Conservation (phyloP, 306 rosid species). For the Vachellia pachyceras region DNA sequence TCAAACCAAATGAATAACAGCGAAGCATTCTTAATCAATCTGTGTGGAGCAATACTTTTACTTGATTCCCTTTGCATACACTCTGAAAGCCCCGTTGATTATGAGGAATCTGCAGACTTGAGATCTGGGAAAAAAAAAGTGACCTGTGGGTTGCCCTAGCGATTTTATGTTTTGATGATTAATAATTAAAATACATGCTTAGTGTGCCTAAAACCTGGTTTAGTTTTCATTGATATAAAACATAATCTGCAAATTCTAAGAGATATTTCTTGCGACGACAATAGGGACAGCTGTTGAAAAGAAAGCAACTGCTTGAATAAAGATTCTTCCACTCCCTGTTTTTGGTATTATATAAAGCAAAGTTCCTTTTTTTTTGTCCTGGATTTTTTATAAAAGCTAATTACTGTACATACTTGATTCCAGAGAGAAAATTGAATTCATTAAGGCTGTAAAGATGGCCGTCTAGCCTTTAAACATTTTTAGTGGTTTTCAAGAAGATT, state of each 20-base stretch:
- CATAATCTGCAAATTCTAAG: background rate
- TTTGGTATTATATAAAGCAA: slow-evolving; percentile 20
- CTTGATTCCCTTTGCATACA: background rate
- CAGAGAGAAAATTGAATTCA: slow-evolving; percentile 39
- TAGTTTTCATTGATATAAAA: background rate
- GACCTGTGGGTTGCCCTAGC: background rate
- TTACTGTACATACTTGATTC: slow-evolving; percentile 20
- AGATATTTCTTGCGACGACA: slow-evolving; percentile 1
- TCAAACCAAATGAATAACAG: background rate
- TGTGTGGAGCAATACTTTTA: background rate
- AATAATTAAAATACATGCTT: background rate
- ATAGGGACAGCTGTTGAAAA: slow-evolving; percentile 53
- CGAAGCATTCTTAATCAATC: background rate
- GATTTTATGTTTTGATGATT: background rate
- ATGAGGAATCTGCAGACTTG: background rate
- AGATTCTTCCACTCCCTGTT: slow-evolving; percentile 37
- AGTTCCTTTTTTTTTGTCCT: background rate
- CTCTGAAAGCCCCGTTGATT: background rate
- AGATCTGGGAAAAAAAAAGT: background rate
- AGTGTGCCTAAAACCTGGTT: slow-evolving; percentile 7
- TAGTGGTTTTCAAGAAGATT: background rate
- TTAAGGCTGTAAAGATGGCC: slow-evolving; percentile 40
- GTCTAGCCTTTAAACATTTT: slow-evolving; percentile 31
- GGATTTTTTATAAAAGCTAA: slow-evolving; percentile 15
- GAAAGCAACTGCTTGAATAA: slow-evolving; percentile 39